These are phyloP conservation scores for Fomitopsis schrenkii DNA, from an alignment of 1,284 basidiomycete species.

Conservation along the genomic window DNA sequence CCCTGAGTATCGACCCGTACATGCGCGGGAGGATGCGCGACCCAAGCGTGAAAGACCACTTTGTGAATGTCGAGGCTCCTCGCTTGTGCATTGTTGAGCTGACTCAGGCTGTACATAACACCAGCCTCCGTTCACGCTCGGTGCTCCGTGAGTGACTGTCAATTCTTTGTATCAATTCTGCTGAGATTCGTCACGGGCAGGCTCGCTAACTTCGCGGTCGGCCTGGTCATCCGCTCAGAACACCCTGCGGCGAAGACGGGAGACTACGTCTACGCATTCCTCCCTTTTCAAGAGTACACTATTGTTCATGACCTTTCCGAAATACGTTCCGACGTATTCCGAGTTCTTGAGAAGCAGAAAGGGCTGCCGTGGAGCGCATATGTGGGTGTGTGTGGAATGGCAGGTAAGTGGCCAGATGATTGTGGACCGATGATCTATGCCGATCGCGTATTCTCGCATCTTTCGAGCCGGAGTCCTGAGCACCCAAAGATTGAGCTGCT, in stretches of 20 bases:
- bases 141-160: conserved; percentile 35
- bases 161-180: too few relatives aligned
- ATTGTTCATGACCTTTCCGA: conserved; percentile 6
- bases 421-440: not conserved
- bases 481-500: too few relatives aligned
- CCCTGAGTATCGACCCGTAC: conserved; percentile 48
- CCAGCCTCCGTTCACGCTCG: conserved; percentile 16
- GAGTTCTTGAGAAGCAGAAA: conserved; percentile 20
- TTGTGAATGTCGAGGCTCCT: conserved; percentile 5
- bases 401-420: conserved; percentile 18
- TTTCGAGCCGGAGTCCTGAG: too few relatives aligned
- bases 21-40: conserved; percentile 34
- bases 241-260: conserved; percentile 33
- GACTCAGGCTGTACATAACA: too few relatives aligned
- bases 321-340: conserved; percentile 1
- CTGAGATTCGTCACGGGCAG: not conserved
- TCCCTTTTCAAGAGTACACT: conserved; percentile 23
- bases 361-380: conserved; percentile 30
- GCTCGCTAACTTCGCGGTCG: conserved; percentile 30
- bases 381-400: conserved; percentile 31
- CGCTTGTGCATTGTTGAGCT: not conserved
- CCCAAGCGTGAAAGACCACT: conserved; percentile 22
- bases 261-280: conserved; percentile 38
- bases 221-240: conserved; percentile 43
- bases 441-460: too few relatives aligned